Evolutionary conservation across 352 stramenopile genomes (phyloP).

Genomic region (Blastocystis sp.): DNA sequence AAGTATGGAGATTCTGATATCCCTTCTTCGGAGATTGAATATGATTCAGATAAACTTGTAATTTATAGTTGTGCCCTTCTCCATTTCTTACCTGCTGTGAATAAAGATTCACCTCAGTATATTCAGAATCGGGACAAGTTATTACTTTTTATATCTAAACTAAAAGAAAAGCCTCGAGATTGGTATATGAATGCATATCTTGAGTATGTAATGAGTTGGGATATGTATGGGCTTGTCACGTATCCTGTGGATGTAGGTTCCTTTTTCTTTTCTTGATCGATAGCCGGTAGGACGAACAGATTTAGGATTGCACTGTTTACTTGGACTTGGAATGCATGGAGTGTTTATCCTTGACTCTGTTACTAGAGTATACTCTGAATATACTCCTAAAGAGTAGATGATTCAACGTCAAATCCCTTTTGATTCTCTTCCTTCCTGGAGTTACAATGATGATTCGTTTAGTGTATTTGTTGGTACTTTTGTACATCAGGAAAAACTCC

Average conservation of each 20-base stretch:
- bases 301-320: slow-evolving; percentile 6
- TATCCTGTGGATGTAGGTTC: slow-evolving; percentile 16
- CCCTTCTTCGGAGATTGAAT: not conserved
- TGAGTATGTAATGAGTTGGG: slow-evolving; percentile 64
- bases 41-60: not conserved
- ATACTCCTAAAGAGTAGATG: not conserved
- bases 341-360: slow-evolving; percentile 32
- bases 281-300: slow-evolving; percentile 59
- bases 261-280: not conserved
- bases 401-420: slow-evolving; percentile 48
- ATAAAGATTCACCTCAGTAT: not conserved
- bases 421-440: slow-evolving; percentile 54
- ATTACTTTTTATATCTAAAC: not conserved
- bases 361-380: not conserved
- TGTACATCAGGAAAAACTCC: slow-evolving; percentile 49
- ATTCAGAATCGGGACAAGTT: not conserved
- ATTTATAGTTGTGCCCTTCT: not conserved
- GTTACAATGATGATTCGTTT: not conserved
- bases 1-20: not conserved
- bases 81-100: not conserved
- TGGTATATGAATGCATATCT: slow-evolving; percentile 57
- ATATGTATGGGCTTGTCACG: slow-evolving; percentile 37
- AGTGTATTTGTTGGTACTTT: slow-evolving; percentile 46
- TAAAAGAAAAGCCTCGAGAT: not conserved
- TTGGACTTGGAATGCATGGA: slow-evolving; percentile 35